A percentile compares a stretch with the other conserved stretches of the same genome.
Conservation (phyloP, 2,329 filamentous ascomycete genomes). For the Fusarium poae region DNA sequence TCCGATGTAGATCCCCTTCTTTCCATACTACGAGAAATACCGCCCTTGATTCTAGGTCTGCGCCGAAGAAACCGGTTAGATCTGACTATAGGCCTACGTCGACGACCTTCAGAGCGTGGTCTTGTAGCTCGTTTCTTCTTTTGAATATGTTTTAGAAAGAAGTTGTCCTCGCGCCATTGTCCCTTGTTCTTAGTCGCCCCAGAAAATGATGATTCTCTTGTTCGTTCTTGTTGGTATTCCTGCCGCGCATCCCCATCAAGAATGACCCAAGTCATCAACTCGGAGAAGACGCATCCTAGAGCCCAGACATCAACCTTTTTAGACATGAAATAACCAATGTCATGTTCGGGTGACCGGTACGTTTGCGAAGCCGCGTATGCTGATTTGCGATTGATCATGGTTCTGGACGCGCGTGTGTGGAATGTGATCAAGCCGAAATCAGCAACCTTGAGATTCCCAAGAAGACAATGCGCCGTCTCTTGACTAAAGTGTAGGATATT, state of each 20-base stretch:
- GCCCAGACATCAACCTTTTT: slow-evolving; percentile 11
- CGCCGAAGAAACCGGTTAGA: too few species aligned
- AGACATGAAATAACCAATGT: accelerated
- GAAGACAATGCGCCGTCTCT: accelerated
- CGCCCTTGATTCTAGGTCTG: not conserved
- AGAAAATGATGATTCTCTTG: accelerated
- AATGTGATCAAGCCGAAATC: slow-evolving; percentile 11
- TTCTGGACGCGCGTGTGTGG: not conserved
- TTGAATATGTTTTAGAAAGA: not conserved
- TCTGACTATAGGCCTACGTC: too few species aligned
- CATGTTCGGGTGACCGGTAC: not conserved
- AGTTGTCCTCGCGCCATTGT: not conserved
- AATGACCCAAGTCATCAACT: slow-evolving; percentile 11
- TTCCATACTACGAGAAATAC: not conserved
- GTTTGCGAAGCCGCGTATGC: not conserved
- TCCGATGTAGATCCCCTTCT: too few species aligned
- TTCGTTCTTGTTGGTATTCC: accelerated
- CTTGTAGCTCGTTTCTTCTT: not conserved
- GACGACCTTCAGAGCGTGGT: too few species aligned
- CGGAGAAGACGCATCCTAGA: slow-evolving; percentile 1
- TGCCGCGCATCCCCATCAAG: accelerated
- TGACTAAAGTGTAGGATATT: slow-evolving; percentile 6
- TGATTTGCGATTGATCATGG: accelerated
- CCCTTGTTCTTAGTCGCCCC: not conserved
- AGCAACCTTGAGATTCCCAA: slow-evolving; percentile 1